Percentiles rank a stretch among this genome's conserved stretches.
Conservation (phyloP, 345 rosid genomes). For the Citrus sp. region DNA sequence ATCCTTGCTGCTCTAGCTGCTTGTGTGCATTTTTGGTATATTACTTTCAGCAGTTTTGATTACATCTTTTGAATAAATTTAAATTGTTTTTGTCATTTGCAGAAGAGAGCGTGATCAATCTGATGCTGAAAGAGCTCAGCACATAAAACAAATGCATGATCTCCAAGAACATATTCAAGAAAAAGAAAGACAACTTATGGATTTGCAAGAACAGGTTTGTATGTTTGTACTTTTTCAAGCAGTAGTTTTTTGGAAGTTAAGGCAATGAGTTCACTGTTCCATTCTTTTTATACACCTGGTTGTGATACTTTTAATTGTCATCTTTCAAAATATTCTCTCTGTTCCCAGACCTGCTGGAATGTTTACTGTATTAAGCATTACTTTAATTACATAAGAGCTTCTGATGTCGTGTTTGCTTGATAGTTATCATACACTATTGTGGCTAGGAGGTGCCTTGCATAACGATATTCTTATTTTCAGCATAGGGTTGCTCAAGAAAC, state of each 20-base stretch:
- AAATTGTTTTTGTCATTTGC: slow-evolving; percentile 24
- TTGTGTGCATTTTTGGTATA: neutral
- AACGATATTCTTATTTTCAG: slow-evolving; percentile 45
- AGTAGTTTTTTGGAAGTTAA: neutral
- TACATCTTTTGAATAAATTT: slow-evolving; percentile 10
- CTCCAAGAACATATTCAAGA: slow-evolving; percentile 91
- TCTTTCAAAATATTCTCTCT: neutral
- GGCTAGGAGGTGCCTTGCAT: slow-evolving; percentile 4
- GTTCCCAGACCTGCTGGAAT: neutral
- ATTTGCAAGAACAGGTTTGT: slow-evolving; percentile 91
- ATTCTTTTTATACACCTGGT: neutral
- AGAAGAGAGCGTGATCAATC: slow-evolving; percentile 99
- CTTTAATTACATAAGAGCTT: neutral
- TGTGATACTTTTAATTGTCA: neutral
- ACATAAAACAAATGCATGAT: slow-evolving; percentile 70
- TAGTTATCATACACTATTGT: neutral
- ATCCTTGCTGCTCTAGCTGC: neutral
- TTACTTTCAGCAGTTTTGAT: neutral
- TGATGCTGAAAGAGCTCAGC: slow-evolving; percentile 90
- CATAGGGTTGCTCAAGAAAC: slow-evolving; percentile 88
- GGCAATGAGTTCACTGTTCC: neutral
- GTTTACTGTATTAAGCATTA: neutral
- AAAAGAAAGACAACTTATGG: slow-evolving; percentile 77
- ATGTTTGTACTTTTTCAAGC: neutral
- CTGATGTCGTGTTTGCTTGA: neutral